Percentiles rank a stretch among this genome's conserved stretches.
Conservation (phyloP, 306 rosid genomes). For the Gleditsia sinensis region DNA sequence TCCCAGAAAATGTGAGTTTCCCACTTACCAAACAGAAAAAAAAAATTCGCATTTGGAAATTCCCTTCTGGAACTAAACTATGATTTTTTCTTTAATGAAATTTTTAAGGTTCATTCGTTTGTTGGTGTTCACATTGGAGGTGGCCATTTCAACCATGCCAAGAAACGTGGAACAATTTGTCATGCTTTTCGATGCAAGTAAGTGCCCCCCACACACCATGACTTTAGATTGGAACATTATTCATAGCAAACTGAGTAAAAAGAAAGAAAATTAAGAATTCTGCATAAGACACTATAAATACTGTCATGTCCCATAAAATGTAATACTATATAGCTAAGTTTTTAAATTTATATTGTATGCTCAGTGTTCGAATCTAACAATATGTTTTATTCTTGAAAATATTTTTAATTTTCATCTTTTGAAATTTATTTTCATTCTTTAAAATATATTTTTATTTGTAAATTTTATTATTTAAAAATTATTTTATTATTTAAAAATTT, state of each 20-base stretch:
- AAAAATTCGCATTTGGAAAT: not conserved
- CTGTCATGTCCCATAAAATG: too few species aligned
- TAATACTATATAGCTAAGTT: too few species aligned
- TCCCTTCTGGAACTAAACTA: not conserved
- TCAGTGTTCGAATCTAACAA: too few species aligned
- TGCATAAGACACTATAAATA: too few species aligned
- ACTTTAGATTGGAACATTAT: not conserved
- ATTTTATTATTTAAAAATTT: too few species aligned
- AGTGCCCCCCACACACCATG: conserved; percentile 29
- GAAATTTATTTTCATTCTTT: too few species aligned
- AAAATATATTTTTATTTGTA: too few species aligned
- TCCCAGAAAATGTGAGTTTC: conserved; percentile 85
- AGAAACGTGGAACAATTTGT: conserved; percentile 78
- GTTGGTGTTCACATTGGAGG: conserved; percentile 87
- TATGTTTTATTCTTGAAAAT: too few species aligned
- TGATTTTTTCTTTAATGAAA: not conserved
- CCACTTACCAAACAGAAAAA: conserved; percentile 11
- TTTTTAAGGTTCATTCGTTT: conserved; percentile 74
- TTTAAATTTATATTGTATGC: too few species aligned
- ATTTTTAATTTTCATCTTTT: too few species aligned
- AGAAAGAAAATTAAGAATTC: too few species aligned
- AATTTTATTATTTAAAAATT: too few species aligned
- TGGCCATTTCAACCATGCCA: conserved; percentile 83
- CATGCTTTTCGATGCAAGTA: conserved; percentile 90
- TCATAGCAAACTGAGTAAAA: not conserved